phyloP scores from a whole-genome alignment of 2,329 filamentous ascomycete species.

The Helotiales sp. region DNA sequence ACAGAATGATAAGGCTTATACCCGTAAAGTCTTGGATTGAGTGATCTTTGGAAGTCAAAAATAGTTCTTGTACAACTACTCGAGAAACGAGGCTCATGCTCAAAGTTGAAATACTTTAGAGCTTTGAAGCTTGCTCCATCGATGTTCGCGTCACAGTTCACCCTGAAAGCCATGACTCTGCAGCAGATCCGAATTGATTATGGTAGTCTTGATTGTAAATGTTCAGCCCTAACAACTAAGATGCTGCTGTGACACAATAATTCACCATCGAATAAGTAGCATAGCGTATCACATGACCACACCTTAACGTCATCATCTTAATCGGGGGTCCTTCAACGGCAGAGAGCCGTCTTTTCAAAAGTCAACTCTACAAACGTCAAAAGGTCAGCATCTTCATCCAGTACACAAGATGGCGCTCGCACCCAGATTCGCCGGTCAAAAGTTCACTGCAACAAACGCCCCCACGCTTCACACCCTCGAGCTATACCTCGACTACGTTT shows the following conservation, averaged over 20 bases:
- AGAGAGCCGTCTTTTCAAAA: neutral
- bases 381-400: neutral
- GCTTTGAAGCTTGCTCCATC: neutral
- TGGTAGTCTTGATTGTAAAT: neutral
- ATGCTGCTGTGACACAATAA: too few species aligned
- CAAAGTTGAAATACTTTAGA: neutral
- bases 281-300: conserved; percentile 1
- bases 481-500: conserved; percentile 86
- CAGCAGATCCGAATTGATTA: neutral
- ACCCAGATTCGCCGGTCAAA: conserved; percentile 77
- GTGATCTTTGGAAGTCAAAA: neutral
- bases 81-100: neutral
- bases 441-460: conserved; percentile 53
- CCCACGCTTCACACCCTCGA: conserved; percentile 64
- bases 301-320: neutral
- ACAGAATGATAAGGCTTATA: conserved; percentile 5
- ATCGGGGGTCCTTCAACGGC: too few species aligned
- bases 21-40: neutral
- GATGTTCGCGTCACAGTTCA: neutral
- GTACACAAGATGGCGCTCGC: conserved; percentile 68
- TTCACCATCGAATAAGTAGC: neutral
- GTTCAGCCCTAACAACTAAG: neutral
- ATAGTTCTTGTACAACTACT: neutral
- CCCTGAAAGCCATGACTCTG: neutral
- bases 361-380: neutral